These are phyloP conservation scores for Suillus tomentosus DNA, from an alignment of 768 basidiomycete species.

Conservation along the genomic window DNA sequence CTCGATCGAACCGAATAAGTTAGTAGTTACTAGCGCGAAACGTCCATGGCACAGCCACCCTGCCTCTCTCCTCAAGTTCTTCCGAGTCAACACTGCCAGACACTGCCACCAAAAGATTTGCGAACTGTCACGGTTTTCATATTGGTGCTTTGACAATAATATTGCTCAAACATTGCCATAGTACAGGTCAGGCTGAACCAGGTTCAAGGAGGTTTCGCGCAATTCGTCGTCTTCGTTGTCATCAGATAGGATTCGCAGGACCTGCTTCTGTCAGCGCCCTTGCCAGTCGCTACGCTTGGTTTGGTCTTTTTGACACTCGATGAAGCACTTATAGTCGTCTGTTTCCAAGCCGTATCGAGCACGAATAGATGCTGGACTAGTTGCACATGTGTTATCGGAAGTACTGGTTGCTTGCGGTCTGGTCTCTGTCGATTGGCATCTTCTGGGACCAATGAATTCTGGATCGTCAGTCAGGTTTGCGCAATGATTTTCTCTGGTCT, in stretches of 20 bases:
- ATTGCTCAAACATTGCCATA: neutral
- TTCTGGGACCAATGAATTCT: neutral
- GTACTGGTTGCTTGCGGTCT: neutral
- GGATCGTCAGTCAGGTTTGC: constrained; percentile 4
- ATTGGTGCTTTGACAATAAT: neutral
- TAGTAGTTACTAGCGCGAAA: neutral
- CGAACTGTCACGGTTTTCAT: neutral
- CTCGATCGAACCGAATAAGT: neutral
- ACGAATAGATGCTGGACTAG: neutral
- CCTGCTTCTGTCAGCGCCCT: neutral
- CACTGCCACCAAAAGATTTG: constrained; percentile 4
- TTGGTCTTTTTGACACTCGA: constrained; percentile 5
- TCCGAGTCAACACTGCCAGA: neutral
- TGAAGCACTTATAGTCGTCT: constrained; percentile 3
- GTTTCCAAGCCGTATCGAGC: neutral
- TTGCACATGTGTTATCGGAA: neutral
- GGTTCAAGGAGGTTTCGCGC: neutral
- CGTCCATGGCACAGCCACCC: neutral
- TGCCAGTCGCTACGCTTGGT: neutral
- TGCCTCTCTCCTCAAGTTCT: neutral
- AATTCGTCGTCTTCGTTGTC: neutral
- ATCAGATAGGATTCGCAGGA: constrained; percentile 3
- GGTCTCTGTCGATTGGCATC: neutral
- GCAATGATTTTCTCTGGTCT: constrained; percentile 2
- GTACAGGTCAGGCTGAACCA: neutral